phyloP scores from a whole-genome alignment of 371 early-diverging fungal genomes.

The Haplosporangium sp. region DNA sequence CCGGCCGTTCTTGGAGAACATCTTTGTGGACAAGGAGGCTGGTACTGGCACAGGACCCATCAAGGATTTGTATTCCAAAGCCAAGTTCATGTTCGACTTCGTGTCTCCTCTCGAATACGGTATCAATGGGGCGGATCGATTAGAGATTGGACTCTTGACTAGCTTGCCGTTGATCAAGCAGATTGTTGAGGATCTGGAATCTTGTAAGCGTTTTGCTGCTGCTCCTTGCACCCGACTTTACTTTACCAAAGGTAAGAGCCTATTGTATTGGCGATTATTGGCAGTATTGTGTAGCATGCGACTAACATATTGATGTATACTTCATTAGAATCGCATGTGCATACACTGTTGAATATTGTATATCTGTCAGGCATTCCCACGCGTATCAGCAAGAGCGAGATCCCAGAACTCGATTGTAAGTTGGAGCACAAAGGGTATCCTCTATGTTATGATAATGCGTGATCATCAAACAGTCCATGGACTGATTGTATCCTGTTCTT shows the following conservation, averaged over 20 bases:
- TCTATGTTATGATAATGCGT: neutral
- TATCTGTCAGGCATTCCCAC: constrained; percentile 88
- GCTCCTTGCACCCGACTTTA: constrained; percentile 87
- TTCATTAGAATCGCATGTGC: constrained; percentile 86
- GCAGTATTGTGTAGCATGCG: neutral
- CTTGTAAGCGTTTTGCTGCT: constrained; percentile 59
- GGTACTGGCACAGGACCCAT: constrained; percentile 40
- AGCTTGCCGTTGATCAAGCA: constrained; percentile 81
- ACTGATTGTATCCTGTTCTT: neutral
- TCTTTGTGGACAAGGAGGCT: constrained; percentile 62
- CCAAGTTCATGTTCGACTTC: constrained; percentile 91
- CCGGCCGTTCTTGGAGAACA: constrained; percentile 81
- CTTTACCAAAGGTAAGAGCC: constrained; percentile 85
- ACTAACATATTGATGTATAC: neutral
- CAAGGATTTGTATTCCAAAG: constrained; percentile 78
- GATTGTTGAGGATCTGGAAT: constrained; percentile 81
- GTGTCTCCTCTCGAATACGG: constrained; percentile 96
- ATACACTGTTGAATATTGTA: constrained; percentile 91
- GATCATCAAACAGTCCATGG: neutral
- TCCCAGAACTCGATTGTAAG: constrained; percentile 94
- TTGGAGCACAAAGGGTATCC: neutral
- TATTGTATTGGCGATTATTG: neutral
- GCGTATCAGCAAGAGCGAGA: constrained; percentile 68
- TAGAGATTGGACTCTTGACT: constrained; percentile 87
- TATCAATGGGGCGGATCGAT: constrained; percentile 82